These are phyloP conservation scores for Neurospora crassa DNA, from an alignment of 2,329 filamentous ascomycete genomes.

Conservation along the genomic window DNA sequence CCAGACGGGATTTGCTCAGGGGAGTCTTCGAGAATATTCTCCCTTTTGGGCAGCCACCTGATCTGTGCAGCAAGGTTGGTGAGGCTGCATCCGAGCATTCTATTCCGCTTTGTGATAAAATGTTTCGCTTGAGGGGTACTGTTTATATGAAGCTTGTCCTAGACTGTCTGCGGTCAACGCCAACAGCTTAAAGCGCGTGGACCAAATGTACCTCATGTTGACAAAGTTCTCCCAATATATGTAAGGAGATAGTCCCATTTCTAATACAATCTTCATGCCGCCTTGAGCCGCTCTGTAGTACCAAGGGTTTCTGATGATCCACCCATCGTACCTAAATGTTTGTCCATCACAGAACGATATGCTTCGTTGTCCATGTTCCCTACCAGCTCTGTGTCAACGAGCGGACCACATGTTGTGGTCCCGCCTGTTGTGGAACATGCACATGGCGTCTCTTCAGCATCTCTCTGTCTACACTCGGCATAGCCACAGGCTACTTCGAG, in stretches of 20 bases:
- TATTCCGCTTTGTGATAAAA: neutral
- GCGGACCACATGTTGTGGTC: neutral
- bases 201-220: neutral
- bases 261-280: neutral
- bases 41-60: neutral
- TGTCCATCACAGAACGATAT: neutral
- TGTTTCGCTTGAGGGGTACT: neutral
- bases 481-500: neutral
- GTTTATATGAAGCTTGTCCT: accelerated
- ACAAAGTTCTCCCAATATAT: too few species aligned
- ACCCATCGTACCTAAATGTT: neutral
- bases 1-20: neutral
- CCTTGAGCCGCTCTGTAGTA: neutral
- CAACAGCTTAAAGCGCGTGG: neutral
- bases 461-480: neutral
- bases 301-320: neutral
- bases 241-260: neutral
- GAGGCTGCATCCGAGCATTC: neutral
- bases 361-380: neutral
- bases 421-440: neutral
- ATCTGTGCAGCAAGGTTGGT: neutral
- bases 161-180: neutral
- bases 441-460: neutral
- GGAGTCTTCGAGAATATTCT: neutral
- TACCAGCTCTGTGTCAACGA: neutral